Evolutionary conservation across 2,329 filamentous ascomycete species (phyloP).

Genomic region (Nigrospora sphaerica): DNA sequence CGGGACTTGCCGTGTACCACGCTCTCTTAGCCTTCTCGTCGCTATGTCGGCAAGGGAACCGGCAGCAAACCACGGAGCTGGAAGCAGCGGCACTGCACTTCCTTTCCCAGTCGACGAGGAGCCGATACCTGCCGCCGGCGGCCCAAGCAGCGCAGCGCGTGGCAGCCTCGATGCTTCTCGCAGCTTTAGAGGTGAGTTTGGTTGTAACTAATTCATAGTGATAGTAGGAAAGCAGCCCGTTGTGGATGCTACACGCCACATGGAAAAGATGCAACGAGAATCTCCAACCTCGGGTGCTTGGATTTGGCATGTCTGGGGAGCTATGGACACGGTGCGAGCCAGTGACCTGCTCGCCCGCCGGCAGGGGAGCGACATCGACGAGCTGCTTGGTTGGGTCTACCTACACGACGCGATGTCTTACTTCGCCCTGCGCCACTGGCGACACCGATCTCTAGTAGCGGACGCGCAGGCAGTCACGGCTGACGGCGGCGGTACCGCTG

Average conservation of each 20-base stretch:
- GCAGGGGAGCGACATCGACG: slow-evolving; percentile 2
- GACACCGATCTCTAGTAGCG: slow-evolving; percentile 2
- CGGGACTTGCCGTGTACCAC: slow-evolving; percentile 12
- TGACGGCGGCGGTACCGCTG: background rate
- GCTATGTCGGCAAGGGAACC: slow-evolving; percentile 13
- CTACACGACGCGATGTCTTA: slow-evolving; percentile 19
- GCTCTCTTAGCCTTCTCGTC: slow-evolving; percentile 19
- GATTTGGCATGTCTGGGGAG: slow-evolving; percentile 18
- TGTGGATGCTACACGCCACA: no score
- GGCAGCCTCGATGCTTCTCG: slow-evolving; percentile 21
- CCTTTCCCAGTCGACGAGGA: slow-evolving; percentile 12
- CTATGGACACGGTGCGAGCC: slow-evolving; percentile 9
- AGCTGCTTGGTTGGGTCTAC: slow-evolving; percentile 19
- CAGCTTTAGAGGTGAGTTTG: slow-evolving; percentile 17
- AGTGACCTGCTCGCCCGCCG: slow-evolving; percentile 5
- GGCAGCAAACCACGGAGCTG: slow-evolving; percentile 12
- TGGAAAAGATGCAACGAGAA: no score
- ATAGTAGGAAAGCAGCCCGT: no score
- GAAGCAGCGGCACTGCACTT: slow-evolving; percentile 15
- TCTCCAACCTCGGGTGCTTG: slow-evolving; percentile 19
- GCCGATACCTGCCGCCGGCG: slow-evolving; percentile 1
- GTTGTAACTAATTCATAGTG: no score
- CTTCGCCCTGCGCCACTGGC: slow-evolving; percentile 20
- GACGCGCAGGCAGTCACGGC: no score
- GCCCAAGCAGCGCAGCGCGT: slow-evolving; percentile 18